Base-by-base conservation (phyloP, 2,329 filamentous ascomycete species). In the Beauveria caledonica region DNA sequence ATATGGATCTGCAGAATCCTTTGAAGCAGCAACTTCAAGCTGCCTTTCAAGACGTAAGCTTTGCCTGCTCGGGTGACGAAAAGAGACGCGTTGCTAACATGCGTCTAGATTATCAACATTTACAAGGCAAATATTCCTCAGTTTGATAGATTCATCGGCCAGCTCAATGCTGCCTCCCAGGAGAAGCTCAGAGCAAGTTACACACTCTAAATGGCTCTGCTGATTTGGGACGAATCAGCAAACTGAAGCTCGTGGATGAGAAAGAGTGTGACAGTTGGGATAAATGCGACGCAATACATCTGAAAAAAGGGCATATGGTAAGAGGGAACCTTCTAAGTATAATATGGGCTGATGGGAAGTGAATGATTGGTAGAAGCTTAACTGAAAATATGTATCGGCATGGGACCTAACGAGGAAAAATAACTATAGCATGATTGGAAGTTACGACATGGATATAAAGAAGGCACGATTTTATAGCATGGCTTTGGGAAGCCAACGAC, bases 41-140 rank as follows among this genome's bases (percentile, higher is more conserved):
- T 58, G 84, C 86, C 44, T 95, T 96, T 73, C 86, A 90, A 70
- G 85, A 88, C 74, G 90, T 93, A 72, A 77, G 84, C 73, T 25
- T 50, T 58, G 10, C 17, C 40, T 2, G 11, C 25, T 46, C 17
- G 48, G 42, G n/a, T 19, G 36, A 23, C 6, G 11, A n/a, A 11
- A 13, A 5, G 10, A 7, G 10, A 36, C 39, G 33, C 17, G 5
- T 23, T 60, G 10, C 54, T 62, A 55, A 65, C 51, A 49, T 52
- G 52, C 40, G 29, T 19, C 5, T 62, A 84, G 82, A 76, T 80
- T 19, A 72, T 85, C 63, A 76, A 75, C 60, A 74, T 78, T 33
- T 86, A 86, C 69, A 79, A 80, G 60, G 78, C 81, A 64, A 78
- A 86, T 63, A 86, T 86, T 57, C 82, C 82, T 15, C 78, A 83